phyloP scores from a whole-genome alignment of 148 eudicot genomes.

The Limonium bicolor region DNA sequence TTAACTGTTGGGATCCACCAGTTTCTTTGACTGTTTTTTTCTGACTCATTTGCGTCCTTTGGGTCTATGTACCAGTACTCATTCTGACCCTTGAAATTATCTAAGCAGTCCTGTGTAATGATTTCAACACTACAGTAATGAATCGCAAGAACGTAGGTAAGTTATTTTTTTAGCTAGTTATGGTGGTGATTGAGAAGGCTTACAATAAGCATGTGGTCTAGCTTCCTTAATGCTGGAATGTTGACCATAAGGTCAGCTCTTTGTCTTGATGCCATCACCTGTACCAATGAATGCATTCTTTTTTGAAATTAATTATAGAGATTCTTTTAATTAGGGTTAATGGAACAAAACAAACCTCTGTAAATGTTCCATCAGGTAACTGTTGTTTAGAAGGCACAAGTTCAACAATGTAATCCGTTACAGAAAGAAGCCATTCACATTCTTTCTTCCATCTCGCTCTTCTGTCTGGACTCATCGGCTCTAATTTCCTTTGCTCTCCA shows the following conservation, averaged over 20 bases:
- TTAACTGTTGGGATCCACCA: conserved; percentile 54
- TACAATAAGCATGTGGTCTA: conserved; percentile 54
- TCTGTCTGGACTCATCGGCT: conserved; percentile 43
- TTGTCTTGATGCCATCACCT: conserved; percentile 52
- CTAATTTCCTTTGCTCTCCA: conserved; percentile 37
- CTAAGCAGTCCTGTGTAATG: conserved; percentile 30
- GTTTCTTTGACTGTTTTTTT: conserved; percentile 25
- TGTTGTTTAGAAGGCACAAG: conserved; percentile 42
- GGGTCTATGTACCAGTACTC: conserved; percentile 35
- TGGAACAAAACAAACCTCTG: conserved; percentile 23
- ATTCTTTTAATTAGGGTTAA: background rate
- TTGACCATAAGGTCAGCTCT: conserved; percentile 40
- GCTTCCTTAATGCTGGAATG: conserved; percentile 55
- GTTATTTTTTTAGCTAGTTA: too few species aligned
- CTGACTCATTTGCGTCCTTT: conserved; percentile 23
- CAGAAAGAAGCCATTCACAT: conserved; percentile 53
- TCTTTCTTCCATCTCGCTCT: conserved; percentile 50
- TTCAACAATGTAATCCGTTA: conserved; percentile 51
- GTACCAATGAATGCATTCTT: too few species aligned
- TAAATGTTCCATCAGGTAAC: conserved; percentile 26
- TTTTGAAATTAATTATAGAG: too few species aligned
- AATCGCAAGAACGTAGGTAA: background rate
- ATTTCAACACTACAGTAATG: background rate
- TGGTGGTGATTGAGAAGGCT: conserved; percentile 11
- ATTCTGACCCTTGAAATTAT: conserved; percentile 27